Conservation (phyloP, 2,329 filamentous ascomycete species). For the Alternaria sp. region DNA sequence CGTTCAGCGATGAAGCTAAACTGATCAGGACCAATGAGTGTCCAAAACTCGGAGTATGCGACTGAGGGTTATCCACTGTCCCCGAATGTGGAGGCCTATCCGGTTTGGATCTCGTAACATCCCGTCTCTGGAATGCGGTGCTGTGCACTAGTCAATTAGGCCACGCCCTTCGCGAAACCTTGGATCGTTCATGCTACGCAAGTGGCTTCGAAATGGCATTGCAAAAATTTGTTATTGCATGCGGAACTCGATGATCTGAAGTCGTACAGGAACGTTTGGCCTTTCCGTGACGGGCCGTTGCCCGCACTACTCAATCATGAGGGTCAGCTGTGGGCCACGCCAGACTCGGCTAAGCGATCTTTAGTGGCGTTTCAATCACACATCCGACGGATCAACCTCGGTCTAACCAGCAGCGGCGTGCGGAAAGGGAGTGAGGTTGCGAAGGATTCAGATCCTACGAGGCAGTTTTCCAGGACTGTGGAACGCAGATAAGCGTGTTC, state of each 20-base stretch:
- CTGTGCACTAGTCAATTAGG: neutral
- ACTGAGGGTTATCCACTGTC: neutral
- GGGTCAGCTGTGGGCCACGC: neutral
- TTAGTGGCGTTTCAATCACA: neutral
- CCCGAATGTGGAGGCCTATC: neutral
- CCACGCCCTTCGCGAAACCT: neutral
- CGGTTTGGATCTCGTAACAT: neutral
- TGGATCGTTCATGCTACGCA: neutral
- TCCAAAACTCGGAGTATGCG: neutral
- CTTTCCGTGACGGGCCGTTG: constrained; percentile 1
- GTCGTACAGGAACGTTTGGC: neutral
- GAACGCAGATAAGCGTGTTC: neutral
- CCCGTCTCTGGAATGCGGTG: neutral
- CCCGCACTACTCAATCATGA: neutral
- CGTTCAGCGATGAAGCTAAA: neutral
- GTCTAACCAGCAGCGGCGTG: neutral
- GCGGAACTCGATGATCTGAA: neutral
- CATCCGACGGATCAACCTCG: neutral
- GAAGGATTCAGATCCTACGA: neutral
- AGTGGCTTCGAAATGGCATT: neutral
- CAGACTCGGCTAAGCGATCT: neutral
- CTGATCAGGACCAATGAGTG: neutral
- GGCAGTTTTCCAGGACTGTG: neutral
- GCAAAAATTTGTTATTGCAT: neutral
- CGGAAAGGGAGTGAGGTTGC: neutral